Conservation (phyloP, 176 grass and related monocot genomes). For the Zoysia pacifica region DNA sequence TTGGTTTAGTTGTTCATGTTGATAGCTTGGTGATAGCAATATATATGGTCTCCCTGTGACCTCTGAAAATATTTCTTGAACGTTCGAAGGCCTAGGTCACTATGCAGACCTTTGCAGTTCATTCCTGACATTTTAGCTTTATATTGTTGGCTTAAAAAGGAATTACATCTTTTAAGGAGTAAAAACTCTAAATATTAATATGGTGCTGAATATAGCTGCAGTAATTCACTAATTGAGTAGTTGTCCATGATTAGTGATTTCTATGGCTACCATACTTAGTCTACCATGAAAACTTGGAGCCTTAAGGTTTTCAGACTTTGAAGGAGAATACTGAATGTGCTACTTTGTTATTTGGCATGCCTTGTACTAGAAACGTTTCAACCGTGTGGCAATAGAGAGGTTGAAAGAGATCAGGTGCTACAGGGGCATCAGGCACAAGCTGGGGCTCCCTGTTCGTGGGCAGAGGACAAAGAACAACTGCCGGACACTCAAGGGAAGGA, state of each 20-base stretch:
- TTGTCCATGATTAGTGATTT: background rate
- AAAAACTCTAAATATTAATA: background rate
- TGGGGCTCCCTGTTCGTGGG: slow-evolving; percentile 73
- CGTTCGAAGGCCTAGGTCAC: background rate
- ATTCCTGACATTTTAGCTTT: background rate
- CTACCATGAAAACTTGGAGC: too few relatives aligned
- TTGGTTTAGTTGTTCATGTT: background rate
- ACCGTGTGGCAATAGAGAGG: slow-evolving; percentile 74
- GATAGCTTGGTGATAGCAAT: too few relatives aligned
- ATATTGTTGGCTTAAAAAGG: background rate
- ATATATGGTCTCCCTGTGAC: background rate
- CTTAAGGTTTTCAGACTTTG: background rate
- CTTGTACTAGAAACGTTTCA: slow-evolving; percentile 84
- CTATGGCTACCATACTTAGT: background rate
- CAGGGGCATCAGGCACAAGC: slow-evolving; percentile 71
- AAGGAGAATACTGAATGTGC: slow-evolving; percentile 11
- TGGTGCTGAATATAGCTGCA: background rate
- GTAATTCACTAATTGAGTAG: background rate
- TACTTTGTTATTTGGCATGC: slow-evolving; percentile 1
- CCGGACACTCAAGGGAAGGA: slow-evolving; percentile 88
- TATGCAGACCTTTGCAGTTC: background rate
- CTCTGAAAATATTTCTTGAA: background rate
- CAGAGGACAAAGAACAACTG: slow-evolving; percentile 94
- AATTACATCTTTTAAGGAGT: too few relatives aligned
- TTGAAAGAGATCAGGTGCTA: slow-evolving; percentile 93